Evolutionary conservation across 1,284 basidiomycete genomes (phyloP), one percentile per base, ranked within the genome.

Genomic region (Ceratobasidium sp.): DNA sequence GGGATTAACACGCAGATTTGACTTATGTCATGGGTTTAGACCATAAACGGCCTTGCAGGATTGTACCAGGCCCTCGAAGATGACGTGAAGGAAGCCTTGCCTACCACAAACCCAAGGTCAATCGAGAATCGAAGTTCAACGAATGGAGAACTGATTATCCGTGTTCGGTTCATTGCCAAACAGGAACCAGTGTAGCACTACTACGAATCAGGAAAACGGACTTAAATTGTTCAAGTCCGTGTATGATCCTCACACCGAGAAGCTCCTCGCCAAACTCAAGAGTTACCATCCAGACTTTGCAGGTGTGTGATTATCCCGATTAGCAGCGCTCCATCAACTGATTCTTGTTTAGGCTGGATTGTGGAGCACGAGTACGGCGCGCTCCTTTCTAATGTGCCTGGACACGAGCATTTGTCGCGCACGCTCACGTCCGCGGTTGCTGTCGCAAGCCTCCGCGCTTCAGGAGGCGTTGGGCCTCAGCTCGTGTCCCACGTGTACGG

Each of bases 401-500:
- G 73, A 76, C 74, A 82, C 80, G 79, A 76, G 28, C 77, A 75
- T 75, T 74, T 73, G 86, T 97, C 76, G 93, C 89, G 96, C 73
- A 88, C 94, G 26, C 81, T 97, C 77, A 93, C 95, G 50, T 95
- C 92, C 43, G 86, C 98, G 45, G 90, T 97, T 67, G 96, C 93
- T 52, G 91, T 94, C 73, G 91, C 95, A n/a, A 92, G 94, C 75
- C 86, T 99, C 65, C 89, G 97, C 74, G 90, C 96, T 6, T 93
- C 97, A 79, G 90, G 88, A 39, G 86, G 92, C 60, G 96, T 98
- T 71, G 94, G 90, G 18, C 94, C 96, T 8, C 97, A 98, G 80
- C 86, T 98, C 72, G 92, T 86, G 10, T 93, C 91, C 78, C 97
- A 99, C 80, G 92, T 96, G 53, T 97, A 95, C 81, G 97, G 97